Evolutionary conservation across 306 rosid genomes (phyloP), one percentile per base, ranked within the genome.

Genomic region (Glycine soja): DNA sequence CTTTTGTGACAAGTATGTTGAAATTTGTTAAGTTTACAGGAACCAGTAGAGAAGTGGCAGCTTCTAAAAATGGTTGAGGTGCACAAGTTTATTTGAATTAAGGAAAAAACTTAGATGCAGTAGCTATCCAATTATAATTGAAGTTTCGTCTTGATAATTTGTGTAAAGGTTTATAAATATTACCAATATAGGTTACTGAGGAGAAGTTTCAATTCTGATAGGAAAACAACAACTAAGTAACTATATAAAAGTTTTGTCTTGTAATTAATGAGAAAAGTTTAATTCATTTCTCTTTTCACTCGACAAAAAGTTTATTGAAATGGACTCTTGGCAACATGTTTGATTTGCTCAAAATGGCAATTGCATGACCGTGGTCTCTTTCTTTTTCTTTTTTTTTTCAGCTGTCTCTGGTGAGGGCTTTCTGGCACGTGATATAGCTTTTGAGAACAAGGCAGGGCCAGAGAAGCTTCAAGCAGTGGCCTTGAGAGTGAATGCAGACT

Each of bases 371-470:
- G 57, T 56, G 48, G 10, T 5, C 58, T 18, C 7, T 46, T 16
- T 48, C 30, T 24, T n/a, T 46, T 16, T 48, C 30, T 24, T n/a
- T 38, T 4, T 3, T 38, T 48, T 15, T 56, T 75, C 82, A 93
- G 97, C 90, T 1, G 94, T 90, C 0, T 91, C 97, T 32, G 97
- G 93, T 12, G 97, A 93, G 2, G 97, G 97, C 0, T 93, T 93
- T 89, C 82, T 93, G 19, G 97, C 94, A 3, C 87, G 94, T 8
- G 97, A 90, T 54, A 91, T 93, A 72, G 76, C 89, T 0, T 43
- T 93, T 10, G 92, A 85, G 82, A 91, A 93, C 88, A 87, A 57
- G 3, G 92, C 97, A 45, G 94, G 97, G 7, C 90, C 93, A 56
- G 88, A 85, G 83, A 91, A 88, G 81, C 82, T 88, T 76, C 97